A percentile compares a stretch with the other conserved stretches of the same genome.
Conservation (phyloP, 2,329 filamentous ascomycete genomes). For the Penicillium verrucosum region DNA sequence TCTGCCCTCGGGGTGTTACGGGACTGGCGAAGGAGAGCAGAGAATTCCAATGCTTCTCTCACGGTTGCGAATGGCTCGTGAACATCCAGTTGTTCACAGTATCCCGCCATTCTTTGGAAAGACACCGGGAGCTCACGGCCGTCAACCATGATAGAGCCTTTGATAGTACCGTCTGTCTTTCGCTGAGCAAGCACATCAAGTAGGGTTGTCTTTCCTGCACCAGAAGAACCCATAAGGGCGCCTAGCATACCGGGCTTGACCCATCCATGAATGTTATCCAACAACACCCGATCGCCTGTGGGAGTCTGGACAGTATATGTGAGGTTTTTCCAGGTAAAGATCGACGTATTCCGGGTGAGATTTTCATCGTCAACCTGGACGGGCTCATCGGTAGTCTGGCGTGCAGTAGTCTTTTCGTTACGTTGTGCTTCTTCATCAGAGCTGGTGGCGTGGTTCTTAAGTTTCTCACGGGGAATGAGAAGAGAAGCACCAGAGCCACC, state of each 20-base stretch:
- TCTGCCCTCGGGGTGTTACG: constrained; percentile 50
- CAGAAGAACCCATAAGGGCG: constrained; percentile 71
- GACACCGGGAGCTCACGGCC: constrained; percentile 55
- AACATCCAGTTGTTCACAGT: constrained; percentile 65
- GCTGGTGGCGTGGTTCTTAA: constrained; percentile 34
- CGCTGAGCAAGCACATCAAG: constrained; percentile 70
- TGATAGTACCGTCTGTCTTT: constrained; percentile 59
- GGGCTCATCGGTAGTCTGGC: constrained; percentile 10
- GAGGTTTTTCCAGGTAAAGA: constrained; percentile 73
- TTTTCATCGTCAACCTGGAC: constrained; percentile 27
- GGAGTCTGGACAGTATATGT: constrained; percentile 64
- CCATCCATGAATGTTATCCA: constrained; percentile 69
- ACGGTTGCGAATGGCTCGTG: constrained; percentile 64
- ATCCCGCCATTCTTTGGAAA: constrained; percentile 65
- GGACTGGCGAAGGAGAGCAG: constrained; percentile 59
- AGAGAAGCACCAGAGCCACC: constrained; percentile 50
- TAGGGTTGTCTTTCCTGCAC: constrained; percentile 72
- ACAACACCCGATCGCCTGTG: constrained; percentile 51
- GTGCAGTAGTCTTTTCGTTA: not conserved
- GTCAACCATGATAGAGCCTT: constrained; percentile 63
- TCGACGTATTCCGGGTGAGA: constrained; percentile 59
- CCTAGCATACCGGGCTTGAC: constrained; percentile 72
- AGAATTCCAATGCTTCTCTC: constrained; percentile 63
- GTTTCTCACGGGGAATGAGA: constrained; percentile 59
- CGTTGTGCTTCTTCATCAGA: constrained; percentile 17